Conservation (phyloP, 805 yeast species). For the Diddensiella caesifluorescens region DNA sequence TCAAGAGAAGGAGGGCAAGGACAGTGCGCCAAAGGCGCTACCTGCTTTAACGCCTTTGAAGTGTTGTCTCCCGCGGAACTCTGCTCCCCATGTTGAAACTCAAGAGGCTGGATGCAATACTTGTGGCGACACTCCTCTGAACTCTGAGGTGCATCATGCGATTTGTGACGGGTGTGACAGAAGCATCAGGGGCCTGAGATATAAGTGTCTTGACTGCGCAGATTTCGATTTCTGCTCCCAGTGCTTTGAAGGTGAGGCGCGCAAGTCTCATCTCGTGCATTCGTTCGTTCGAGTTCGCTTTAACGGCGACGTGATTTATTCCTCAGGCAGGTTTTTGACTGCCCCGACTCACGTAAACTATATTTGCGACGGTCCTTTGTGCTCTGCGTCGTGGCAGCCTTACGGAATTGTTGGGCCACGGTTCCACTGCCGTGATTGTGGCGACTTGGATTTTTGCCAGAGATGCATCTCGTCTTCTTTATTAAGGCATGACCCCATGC, state of each 20-base stretch:
- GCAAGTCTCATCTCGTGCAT: conserved; percentile 5
- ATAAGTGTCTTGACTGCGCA: conserved; percentile 43
- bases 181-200: conserved; percentile 39
- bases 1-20: conserved; percentile 37
- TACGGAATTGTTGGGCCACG: conserved; percentile 1
- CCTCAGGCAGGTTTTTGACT: too few species aligned
- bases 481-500: conserved; percentile 17
- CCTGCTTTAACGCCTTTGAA: too few species aligned
- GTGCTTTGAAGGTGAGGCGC: conserved; percentile 24
- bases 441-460: conserved; percentile 28
- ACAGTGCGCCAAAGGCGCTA: too few species aligned
- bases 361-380: conserved; percentile 5
- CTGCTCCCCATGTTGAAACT: too few species aligned
- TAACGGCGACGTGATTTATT: conserved; percentile 2
- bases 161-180: conserved; percentile 25
- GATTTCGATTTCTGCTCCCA: conserved; percentile 47
- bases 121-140: too few species aligned
- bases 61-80: too few species aligned
- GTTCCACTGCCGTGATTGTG: conserved; percentile 2
- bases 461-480: conserved; percentile 28
- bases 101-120: too few species aligned
- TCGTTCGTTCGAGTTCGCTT: conserved; percentile 11
- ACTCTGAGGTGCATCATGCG: too few species aligned
- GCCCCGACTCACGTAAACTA: not conserved
- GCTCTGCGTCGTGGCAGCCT: not conserved